Evolutionary conservation across 2,329 filamentous ascomycete species (phyloP), one percentile per base, ranked within the genome.

Genomic region (Ascosphaera aggregata): DNA sequence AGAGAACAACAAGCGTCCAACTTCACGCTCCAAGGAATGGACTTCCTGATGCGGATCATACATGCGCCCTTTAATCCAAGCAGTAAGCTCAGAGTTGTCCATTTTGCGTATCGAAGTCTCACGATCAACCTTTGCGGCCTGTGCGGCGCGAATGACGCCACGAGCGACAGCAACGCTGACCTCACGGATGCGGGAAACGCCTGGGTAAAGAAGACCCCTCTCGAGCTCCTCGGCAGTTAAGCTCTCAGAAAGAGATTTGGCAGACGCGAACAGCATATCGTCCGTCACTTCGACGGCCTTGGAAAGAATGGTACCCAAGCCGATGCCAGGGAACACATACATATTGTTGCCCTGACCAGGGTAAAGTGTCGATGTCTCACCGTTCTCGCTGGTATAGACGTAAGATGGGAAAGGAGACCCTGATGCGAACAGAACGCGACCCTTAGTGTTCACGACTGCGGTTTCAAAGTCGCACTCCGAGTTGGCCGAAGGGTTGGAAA

Each of bases 401-500:
- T 80, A 68, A 2, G 76, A 67, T 18, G 73, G 69, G 70, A 95
- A 95, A 11, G 89, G 89, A 37, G 84, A 93, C 45, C 89, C 89
- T 4, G 84, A 94, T 38, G 89, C 89, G 53, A 98, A 98, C 55
- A 98, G 73, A 50, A 75, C 84, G 40, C 75, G 80, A 44, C 86
- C 86, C 42, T 95, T 79, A 9, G 86, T 95, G 74, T 86, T 75
- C 51, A 74, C 71, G 51, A 95, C 70, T 13, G 89, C 89, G 54
- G 89, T 80, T 65, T 94, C 85, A 51, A 91, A 95, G 13, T 82
- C 93, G 64, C 89, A 95, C 63, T 98, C 89, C 7, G 86, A 91
- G 66, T 95, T 94, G 61, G 78, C 85, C 39, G 85, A 75, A 38
- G 89, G 89, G 64, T 98, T 95, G 60, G 81, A 92, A 34, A 98